Evolutionary conservation across 345 rosid species (phyloP).

Genomic region (Citrus cavaleriei): DNA sequence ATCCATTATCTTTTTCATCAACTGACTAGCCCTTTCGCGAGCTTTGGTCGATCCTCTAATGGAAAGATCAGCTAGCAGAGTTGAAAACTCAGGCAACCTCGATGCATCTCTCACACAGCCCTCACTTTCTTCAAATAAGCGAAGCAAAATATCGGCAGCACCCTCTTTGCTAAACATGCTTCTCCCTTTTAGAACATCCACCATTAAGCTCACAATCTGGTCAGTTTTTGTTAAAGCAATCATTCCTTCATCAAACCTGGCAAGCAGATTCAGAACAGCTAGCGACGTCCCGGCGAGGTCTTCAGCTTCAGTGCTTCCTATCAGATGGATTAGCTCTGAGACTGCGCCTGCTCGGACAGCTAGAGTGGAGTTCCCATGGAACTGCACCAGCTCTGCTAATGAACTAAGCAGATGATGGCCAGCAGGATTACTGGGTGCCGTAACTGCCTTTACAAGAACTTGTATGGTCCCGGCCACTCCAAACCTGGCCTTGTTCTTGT

Average conservation of each 20-base stretch:
- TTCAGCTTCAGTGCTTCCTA: constrained; percentile 20
- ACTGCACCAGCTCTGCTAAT: constrained; percentile 55
- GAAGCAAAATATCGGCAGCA: constrained; percentile 48
- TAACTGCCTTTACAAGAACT: constrained; percentile 29
- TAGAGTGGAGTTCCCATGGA: constrained; percentile 60
- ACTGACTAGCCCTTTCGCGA: constrained; percentile 41
- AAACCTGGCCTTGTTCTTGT: constrained; percentile 69
- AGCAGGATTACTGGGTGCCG: constrained; percentile 17
- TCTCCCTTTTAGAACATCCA: constrained; percentile 40
- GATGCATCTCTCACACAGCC: constrained; percentile 41
- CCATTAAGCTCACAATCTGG: constrained; percentile 38
- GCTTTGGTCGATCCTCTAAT: constrained; percentile 50
- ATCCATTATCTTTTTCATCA: constrained; percentile 49
- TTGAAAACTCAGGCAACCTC: constrained; percentile 32
- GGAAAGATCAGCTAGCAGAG: constrained; percentile 45
- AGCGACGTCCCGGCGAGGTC: constrained; percentile 44
- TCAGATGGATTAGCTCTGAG: constrained; percentile 25
- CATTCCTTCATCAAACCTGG: constrained; percentile 51
- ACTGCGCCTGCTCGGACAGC: constrained; percentile 49
- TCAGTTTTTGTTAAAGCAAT: constrained; percentile 33
- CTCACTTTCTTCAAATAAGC: constrained; percentile 55
- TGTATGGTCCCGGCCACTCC: constrained; percentile 55
- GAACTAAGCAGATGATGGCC: constrained; percentile 48
- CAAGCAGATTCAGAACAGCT: constrained; percentile 37
- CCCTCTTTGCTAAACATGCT: constrained; percentile 65